A percentile compares a stretch with the other conserved stretches of the same genome.
phyloP scores from a whole-genome alignment of 768 basidiomycete genomes.

The Tricholoma sp. region DNA sequence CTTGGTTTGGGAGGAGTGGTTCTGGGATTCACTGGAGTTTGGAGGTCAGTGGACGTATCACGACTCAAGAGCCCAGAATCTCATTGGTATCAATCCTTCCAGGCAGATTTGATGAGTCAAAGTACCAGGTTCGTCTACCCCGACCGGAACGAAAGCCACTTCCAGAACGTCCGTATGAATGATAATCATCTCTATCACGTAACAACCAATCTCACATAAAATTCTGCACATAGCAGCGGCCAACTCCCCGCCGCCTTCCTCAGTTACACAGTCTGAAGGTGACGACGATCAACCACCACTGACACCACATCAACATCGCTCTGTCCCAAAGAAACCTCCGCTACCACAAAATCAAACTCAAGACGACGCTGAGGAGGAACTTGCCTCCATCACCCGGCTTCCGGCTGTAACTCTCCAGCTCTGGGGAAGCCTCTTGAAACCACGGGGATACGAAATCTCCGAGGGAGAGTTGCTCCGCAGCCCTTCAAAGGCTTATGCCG shows the following conservation, averaged over 20 bases:
- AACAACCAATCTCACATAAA: neutral
- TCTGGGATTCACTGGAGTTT: slow-evolving; percentile 86
- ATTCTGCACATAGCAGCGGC: slow-evolving; percentile 15
- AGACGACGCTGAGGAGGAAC: slow-evolving; percentile 51
- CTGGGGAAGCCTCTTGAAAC: slow-evolving; percentile 64
- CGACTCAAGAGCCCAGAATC: too few relatives aligned
- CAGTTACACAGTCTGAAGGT: slow-evolving; percentile 15
- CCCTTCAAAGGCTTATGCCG: slow-evolving; percentile 48
- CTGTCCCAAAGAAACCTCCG: slow-evolving; percentile 10
- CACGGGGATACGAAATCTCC: slow-evolving; percentile 61
- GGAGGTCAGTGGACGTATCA: slow-evolving; percentile 38
- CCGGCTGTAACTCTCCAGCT: slow-evolving; percentile 61
- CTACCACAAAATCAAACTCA: slow-evolving; percentile 14
- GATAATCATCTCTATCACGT: neutral
- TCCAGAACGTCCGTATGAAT: slow-evolving; percentile 16
- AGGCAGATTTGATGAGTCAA: slow-evolving; percentile 63
- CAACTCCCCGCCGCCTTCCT: slow-evolving; percentile 17
- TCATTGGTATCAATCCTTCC: neutral
- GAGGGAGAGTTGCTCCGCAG: slow-evolving; percentile 57
- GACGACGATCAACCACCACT: slow-evolving; percentile 11
- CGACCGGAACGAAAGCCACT: slow-evolving; percentile 50
- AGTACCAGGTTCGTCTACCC: slow-evolving; percentile 54
- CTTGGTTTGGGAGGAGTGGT: slow-evolving; percentile 97
- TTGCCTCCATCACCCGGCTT: slow-evolving; percentile 50
- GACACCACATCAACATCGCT: neutral